These are phyloP conservation scores for Amauroascus verrucosus DNA, from an alignment of 2,329 filamentous ascomycete genomes.

Conservation along the genomic window DNA sequence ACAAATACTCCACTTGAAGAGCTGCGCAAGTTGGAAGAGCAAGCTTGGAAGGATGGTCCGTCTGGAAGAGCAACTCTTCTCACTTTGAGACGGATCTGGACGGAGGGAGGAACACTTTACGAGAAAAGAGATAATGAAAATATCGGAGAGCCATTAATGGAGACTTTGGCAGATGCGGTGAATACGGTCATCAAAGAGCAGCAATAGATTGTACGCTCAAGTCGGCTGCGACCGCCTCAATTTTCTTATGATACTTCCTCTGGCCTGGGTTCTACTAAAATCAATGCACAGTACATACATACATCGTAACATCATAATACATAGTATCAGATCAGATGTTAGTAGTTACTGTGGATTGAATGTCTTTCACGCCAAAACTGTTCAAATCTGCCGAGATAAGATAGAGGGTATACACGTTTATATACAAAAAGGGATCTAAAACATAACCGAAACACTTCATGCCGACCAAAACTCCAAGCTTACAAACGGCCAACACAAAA, in stretches of 20 bases:
- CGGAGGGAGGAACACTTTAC: slow-evolving; percentile 61
- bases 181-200: slow-evolving; percentile 6
- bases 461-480: slow-evolving; percentile 4
- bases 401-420: slow-evolving; percentile 1
- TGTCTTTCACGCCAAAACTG: not conserved
- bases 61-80: slow-evolving; percentile 43
- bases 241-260: not conserved
- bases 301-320: not conserved
- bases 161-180: slow-evolving; percentile 44
- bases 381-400: not conserved
- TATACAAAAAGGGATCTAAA: not conserved
- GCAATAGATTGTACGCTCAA: not conserved
- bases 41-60: slow-evolving; percentile 46
- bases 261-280: too few relatives aligned
- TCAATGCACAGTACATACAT: not conserved
- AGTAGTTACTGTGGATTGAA: not conserved
- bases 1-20: slow-evolving; percentile 44
- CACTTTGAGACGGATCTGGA: slow-evolving; percentile 62
- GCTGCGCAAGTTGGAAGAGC: slow-evolving; percentile 48
- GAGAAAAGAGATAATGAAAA: slow-evolving; percentile 55
- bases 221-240: not conserved
- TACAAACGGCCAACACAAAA: not conserved
- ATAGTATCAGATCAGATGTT: not conserved
- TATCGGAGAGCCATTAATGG: slow-evolving; percentile 45
- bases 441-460: slow-evolving; percentile 1